Conservation (phyloP, 75 land plant genomes). For the Larix kaempferi region DNA sequence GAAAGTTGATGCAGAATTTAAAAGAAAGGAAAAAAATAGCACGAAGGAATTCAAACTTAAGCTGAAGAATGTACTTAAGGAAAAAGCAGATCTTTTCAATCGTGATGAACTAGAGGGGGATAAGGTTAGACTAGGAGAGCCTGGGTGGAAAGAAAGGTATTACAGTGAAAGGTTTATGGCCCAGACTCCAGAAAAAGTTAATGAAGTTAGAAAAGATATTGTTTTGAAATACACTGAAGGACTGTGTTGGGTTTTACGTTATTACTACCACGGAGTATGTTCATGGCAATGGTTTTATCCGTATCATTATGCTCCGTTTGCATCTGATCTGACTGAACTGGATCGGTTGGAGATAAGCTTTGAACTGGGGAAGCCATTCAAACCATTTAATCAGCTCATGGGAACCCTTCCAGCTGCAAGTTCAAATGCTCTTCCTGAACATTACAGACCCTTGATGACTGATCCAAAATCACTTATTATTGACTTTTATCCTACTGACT, state of each 20-base stretch:
- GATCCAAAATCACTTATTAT: slow-evolving; percentile 70
- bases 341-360: slow-evolving; percentile 68
- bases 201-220: slow-evolving; percentile 75
- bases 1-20: not conserved
- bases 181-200: slow-evolving; percentile 57
- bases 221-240: slow-evolving; percentile 84
- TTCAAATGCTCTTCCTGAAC: slow-evolving; percentile 63
- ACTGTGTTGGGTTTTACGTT: slow-evolving; percentile 96
- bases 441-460: slow-evolving; percentile 76
- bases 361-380: slow-evolving; percentile 79
- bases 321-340: slow-evolving; percentile 76
- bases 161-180: slow-evolving; percentile 85
- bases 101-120: slow-evolving; percentile 61
- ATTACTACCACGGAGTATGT: slow-evolving; percentile 97
- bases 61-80: slow-evolving; percentile 35
- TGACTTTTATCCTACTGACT: slow-evolving; percentile 82
- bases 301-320: slow-evolving; percentile 94
- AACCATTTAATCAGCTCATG: slow-evolving; percentile 92
- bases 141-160: slow-evolving; percentile 97
- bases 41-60: slow-evolving; percentile 68
- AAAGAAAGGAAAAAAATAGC: slow-evolving; percentile 21
- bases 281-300: slow-evolving; percentile 99
- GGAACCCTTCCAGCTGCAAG: slow-evolving; percentile 88
- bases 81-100: not conserved
- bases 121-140: slow-evolving; percentile 79